Conservation (phyloP, 2,329 filamentous ascomycete species). For the Ophiostoma sp. region DNA sequence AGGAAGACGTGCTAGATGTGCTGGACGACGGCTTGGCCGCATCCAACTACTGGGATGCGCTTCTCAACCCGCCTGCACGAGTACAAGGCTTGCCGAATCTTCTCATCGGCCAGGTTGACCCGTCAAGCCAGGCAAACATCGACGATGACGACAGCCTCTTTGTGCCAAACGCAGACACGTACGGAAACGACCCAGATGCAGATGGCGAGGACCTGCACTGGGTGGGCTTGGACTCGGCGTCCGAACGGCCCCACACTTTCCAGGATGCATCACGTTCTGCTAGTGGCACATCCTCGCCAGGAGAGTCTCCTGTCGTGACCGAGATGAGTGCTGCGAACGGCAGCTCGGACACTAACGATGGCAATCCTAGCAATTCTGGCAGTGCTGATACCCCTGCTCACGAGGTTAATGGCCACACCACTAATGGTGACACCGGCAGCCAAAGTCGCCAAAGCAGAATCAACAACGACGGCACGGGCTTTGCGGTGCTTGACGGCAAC, state of each 20-base stretch:
- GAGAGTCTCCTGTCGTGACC: neutral
- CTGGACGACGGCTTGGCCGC: slow-evolving; percentile 30
- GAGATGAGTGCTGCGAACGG: too few relatives aligned
- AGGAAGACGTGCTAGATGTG: slow-evolving; percentile 23
- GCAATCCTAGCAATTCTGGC: too few relatives aligned
- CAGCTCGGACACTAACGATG: too few relatives aligned
- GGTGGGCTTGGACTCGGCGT: neutral
- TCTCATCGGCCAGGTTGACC: slow-evolving; percentile 29
- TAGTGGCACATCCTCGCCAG: neutral
- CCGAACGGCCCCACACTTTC: neutral
- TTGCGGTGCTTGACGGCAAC: neutral
- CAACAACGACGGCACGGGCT: slow-evolving; percentile 8
- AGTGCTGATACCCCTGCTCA: neutral
- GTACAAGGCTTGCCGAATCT: slow-evolving; percentile 41
- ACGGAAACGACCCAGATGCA: neutral
- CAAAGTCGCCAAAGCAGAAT: neutral
- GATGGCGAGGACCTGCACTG: neutral
- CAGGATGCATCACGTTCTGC: neutral
- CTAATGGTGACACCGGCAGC: neutral
- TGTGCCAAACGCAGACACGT: slow-evolving; percentile 6
- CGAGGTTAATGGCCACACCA: neutral
- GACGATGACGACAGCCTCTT: slow-evolving; percentile 17
- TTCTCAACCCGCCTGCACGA: slow-evolving; percentile 43
- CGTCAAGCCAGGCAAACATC: neutral
- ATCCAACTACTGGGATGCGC: slow-evolving; percentile 39